phyloP scores from a whole-genome alignment of 257 asterid species.

The Nicotiana otophora region DNA sequence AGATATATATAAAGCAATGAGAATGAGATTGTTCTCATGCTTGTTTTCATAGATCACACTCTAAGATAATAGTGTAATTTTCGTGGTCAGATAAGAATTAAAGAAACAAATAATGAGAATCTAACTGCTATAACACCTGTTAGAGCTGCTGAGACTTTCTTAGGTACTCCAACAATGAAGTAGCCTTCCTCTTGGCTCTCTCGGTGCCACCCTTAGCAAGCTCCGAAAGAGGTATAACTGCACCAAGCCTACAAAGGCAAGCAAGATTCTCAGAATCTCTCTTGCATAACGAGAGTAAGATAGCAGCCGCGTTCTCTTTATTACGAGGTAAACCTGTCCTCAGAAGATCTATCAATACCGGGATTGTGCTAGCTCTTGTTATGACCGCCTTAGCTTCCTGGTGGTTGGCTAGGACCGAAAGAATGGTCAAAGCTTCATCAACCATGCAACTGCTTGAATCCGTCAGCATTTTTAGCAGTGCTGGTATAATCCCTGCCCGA shows the following conservation, averaged over 20 bases:
- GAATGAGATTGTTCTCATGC: constrained; percentile 39
- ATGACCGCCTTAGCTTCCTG: constrained; percentile 75
- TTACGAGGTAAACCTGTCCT: constrained; percentile 63
- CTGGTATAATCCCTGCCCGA: constrained; percentile 68
- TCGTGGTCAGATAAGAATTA: constrained; percentile 28
- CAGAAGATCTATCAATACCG: constrained; percentile 65
- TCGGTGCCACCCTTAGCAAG: constrained; percentile 71
- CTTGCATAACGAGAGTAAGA: constrained; percentile 74
- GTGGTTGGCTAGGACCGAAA: constrained; percentile 78
- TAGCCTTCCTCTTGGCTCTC: constrained; percentile 81
- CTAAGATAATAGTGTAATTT: constrained; percentile 20
- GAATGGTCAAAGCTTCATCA: constrained; percentile 83
- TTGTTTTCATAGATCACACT: constrained; percentile 26
- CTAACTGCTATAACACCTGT: constrained; percentile 9
- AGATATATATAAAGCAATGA: constrained; percentile 32
- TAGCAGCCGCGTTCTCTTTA: constrained; percentile 71
- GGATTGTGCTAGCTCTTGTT: constrained; percentile 69
- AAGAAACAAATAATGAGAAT: constrained; percentile 14
- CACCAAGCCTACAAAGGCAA: constrained; percentile 71
- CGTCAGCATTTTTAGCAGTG: constrained; percentile 66
- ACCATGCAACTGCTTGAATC: constrained; percentile 65
- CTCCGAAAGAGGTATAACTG: constrained; percentile 57
- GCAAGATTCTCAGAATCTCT: constrained; percentile 61
- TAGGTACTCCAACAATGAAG: constrained; percentile 68
- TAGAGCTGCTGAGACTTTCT: constrained; percentile 34